Conservation (phyloP, 257 asterid genomes). For the Nicotiana obtusifolia region DNA sequence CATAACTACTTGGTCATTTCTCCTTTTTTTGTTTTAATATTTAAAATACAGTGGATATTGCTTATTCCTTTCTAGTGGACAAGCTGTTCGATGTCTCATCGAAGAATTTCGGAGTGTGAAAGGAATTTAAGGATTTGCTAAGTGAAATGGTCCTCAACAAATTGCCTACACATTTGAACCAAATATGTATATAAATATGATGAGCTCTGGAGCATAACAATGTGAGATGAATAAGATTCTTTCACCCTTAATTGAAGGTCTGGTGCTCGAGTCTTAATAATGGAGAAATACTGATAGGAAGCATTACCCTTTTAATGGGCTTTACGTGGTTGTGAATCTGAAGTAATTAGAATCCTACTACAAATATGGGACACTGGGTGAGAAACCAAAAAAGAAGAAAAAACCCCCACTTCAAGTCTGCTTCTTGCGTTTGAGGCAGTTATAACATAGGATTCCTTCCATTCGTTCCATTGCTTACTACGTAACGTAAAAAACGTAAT, state of each 20-base stretch:
- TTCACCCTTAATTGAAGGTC: too few species aligned
- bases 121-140: not conserved
- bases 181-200: not conserved
- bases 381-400: too few species aligned
- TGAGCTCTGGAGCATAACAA: not conserved
- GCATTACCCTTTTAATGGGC: too few species aligned
- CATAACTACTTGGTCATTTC: not conserved
- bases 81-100: not conserved
- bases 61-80: not conserved
- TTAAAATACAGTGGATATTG: not conserved
- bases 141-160: not conserved
- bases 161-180: not conserved
- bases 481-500: not conserved
- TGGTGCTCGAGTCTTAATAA: too few species aligned
- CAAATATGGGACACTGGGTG: accelerated
- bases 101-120: not conserved
- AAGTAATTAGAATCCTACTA: too few species aligned
- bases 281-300: too few species aligned
- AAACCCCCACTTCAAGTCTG: not conserved
- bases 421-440: not conserved
- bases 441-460: slow-evolving; percentile 1
- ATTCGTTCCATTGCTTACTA: not conserved
- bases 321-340: too few species aligned
- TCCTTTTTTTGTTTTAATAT: not conserved
- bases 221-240: too few species aligned